Percentiles rank a stretch among this genome's conserved stretches.
Evolutionary conservation across 129 eudicot genomes (phyloP).

Genomic region (Lactuca sativa): DNA sequence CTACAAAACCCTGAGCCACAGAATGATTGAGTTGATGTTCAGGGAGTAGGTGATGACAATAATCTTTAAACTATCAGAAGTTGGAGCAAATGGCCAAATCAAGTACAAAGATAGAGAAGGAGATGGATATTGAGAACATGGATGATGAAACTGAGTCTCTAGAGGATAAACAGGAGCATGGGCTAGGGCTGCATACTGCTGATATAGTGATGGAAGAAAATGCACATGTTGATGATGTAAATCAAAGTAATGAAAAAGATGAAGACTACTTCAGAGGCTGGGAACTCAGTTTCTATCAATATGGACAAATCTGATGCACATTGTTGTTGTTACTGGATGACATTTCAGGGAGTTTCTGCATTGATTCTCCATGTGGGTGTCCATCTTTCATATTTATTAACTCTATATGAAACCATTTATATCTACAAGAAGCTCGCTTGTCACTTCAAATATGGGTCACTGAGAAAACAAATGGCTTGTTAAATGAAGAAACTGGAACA

Average conservation of each 20-base stretch:
- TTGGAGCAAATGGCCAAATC: constrained; percentile 25
- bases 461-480: constrained; percentile 73
- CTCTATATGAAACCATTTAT: constrained; percentile 10
- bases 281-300: too few species aligned
- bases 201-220: too few species aligned
- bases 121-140: constrained; percentile 17
- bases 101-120: constrained; percentile 16
- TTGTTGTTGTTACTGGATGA: too few species aligned
- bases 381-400: too few species aligned
- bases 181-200: not conserved
- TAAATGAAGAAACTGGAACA: constrained; percentile 49
- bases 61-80: constrained; percentile 18
- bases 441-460: constrained; percentile 93
- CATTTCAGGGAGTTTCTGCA: too few species aligned
- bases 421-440: constrained; percentile 76
- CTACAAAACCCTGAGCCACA: constrained; percentile 26
- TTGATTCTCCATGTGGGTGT: too few species aligned
- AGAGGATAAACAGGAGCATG: constrained; percentile 46
- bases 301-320: too few species aligned
- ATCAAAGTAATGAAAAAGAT: too few species aligned
- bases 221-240: too few species aligned
- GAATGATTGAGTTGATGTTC: constrained; percentile 34
- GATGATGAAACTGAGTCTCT: constrained; percentile 75
- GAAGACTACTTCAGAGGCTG: too few species aligned
- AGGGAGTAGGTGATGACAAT: constrained; percentile 15